Base-by-base conservation (phyloP, 768 basidiomycete genomes). In the Galerina sulciceps region DNA sequence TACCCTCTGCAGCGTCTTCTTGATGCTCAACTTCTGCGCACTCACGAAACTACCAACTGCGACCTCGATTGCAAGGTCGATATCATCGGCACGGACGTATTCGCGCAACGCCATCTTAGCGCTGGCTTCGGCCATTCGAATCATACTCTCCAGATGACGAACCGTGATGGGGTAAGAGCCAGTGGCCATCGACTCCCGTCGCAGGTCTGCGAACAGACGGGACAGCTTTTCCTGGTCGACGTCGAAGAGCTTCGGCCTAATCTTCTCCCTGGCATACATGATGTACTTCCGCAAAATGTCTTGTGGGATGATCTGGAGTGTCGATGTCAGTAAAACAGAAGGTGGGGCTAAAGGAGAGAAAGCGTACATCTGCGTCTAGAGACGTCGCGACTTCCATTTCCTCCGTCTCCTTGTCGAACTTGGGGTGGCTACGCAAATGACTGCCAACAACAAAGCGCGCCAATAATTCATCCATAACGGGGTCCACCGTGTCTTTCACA, bases 81-180 rank as follows among this genome's bases (percentile, higher is more conserved):
- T 94, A 71, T 99, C 97, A 72, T 99, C 97, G 38, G 89, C 81
- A 45, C 97, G 85, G 34, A 99, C 97, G 68, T 94, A 98, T 75
- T 99, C 96, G 53, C 97, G 84, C 61, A 99, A 78, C 48, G 96
- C 88, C 97, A 99, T 99, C 81, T 96, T 97, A 20, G 97, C 97
- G 69, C 92, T 94, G 13, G 97, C 96, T 75, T 99, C 97, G 2
- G 94, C 85, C 96, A 99, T 99, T 40, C 97, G 90, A 75, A 99
- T 99, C 93, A 97, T 97, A 71, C 94, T 96, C 77, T 99, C 97
- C 58, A 99, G 75, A 69, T 99, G 97, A 56, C 97, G 93, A 48
- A 99, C 91, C 9, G 97, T 99, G 71, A 99, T 97, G 2, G 97
- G 97, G 76, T 93, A 97, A 18, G 96, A 98, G n/a, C 96, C 96